phyloP scores from a whole-genome alignment of 352 stramenopile species.

The Phytophthora colocasiae region DNA sequence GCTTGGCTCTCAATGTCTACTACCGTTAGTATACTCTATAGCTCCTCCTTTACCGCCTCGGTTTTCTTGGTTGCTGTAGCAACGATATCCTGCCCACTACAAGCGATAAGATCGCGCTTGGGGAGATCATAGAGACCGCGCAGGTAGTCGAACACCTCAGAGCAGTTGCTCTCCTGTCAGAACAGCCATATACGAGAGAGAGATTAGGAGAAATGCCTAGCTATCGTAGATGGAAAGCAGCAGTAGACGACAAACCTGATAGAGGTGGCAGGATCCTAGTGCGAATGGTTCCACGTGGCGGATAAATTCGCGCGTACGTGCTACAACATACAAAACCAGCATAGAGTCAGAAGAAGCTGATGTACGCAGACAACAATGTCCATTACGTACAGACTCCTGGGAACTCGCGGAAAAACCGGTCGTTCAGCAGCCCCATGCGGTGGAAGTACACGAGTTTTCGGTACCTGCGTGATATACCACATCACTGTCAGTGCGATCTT shows the following conservation, averaged over 20 bases:
- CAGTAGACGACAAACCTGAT: conserved; percentile 50
- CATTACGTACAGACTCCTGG: conserved; percentile 51
- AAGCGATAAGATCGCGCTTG: conserved; percentile 37
- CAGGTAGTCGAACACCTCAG: conserved; percentile 70
- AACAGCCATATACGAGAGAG: neutral
- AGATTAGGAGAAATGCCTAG: neutral
- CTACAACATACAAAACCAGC: conserved; percentile 27
- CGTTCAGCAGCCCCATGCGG: conserved; percentile 68
- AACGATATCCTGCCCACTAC: conserved; percentile 20
- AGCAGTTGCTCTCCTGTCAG: conserved; percentile 60
- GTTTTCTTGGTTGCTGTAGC: conserved; percentile 35
- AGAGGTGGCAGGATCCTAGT: conserved; percentile 57
- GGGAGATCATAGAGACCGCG: conserved; percentile 61
- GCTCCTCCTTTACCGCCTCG: conserved; percentile 52
- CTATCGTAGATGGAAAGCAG: neutral
- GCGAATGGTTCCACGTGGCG: conserved; percentile 72
- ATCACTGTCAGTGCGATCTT: neutral
- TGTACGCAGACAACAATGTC: neutral
- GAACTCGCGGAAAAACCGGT: conserved; percentile 73
- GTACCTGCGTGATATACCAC: conserved; percentile 46
- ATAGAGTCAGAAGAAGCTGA: conserved; percentile 8
- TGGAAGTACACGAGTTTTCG: conserved; percentile 81
- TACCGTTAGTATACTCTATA: conserved; percentile 36
- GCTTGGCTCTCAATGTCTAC: no score
- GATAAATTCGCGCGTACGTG: conserved; percentile 63